phyloP scores from a whole-genome alignment of 352 stramenopile species.

The Phytophthora constricta region DNA sequence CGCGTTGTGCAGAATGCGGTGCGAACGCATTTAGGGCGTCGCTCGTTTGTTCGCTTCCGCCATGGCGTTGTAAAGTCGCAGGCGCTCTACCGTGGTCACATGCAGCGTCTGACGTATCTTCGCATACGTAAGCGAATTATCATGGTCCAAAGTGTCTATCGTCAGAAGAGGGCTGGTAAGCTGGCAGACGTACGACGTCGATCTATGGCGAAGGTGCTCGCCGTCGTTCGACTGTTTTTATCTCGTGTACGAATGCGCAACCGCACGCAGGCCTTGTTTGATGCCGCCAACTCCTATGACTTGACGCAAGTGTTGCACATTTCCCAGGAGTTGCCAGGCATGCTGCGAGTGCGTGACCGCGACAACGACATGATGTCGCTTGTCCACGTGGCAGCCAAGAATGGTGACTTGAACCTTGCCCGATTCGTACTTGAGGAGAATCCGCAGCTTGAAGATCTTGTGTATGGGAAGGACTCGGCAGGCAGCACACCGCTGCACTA shows the following conservation, averaged over 20 bases:
- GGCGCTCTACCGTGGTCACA: slow-evolving; percentile 60
- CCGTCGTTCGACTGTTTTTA: slow-evolving; percentile 79
- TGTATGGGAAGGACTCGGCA: slow-evolving; percentile 78
- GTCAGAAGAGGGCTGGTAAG: slow-evolving; percentile 62
- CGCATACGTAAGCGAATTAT: slow-evolving; percentile 53
- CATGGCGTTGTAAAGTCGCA: slow-evolving; percentile 77
- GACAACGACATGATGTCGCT: slow-evolving; percentile 86
- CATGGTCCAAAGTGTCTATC: slow-evolving; percentile 79
- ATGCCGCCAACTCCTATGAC: slow-evolving; percentile 78
- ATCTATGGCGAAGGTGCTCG: slow-evolving; percentile 72
- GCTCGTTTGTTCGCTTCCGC: slow-evolving; percentile 67
- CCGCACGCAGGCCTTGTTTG: slow-evolving; percentile 77
- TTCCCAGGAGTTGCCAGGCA: slow-evolving; percentile 80
- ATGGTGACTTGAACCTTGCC: slow-evolving; percentile 83
- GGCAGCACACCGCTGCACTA: slow-evolving; percentile 90
- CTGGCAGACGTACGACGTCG: slow-evolving; percentile 58
- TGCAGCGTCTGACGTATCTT: slow-evolving; percentile 73
- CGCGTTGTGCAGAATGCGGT: slow-evolving; percentile 77
- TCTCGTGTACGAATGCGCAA: slow-evolving; percentile 86
- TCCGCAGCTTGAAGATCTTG: slow-evolving; percentile 82
- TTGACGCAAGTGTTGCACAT: slow-evolving; percentile 84
- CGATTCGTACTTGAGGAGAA: slow-evolving; percentile 87
- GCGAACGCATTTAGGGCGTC: slow-evolving; percentile 70
- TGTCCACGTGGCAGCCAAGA: slow-evolving; percentile 90
- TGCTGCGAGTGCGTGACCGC: slow-evolving; percentile 81